Conservation (phyloP, 139 green algal species). For the Volvox africanus region DNA sequence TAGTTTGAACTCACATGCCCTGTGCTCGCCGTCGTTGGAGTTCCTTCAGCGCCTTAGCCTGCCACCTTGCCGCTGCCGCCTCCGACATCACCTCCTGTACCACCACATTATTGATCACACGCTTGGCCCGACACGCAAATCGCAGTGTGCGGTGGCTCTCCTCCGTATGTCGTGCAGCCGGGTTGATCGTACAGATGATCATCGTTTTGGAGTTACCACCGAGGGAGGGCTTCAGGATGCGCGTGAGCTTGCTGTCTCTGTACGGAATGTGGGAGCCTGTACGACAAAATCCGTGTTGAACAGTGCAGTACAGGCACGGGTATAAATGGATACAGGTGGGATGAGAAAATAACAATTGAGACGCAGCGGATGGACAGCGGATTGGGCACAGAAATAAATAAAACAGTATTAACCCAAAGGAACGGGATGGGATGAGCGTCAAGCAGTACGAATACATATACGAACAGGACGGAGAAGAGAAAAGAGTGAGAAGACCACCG, state of each 20-base stretch:
- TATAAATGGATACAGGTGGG: too few species aligned
- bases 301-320: too few species aligned
- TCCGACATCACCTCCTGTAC: constrained; percentile 91
- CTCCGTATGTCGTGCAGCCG: constrained; percentile 84
- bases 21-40: constrained; percentile 61
- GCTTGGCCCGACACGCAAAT: constrained; percentile 84
- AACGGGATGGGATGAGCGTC: too few species aligned
- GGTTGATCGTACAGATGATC: constrained; percentile 96
- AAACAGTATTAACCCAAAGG: too few species aligned
- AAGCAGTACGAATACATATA: too few species aligned
- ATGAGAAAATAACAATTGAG: too few species aligned
- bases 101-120: constrained; percentile 92
- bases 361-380: background rate
- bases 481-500: too few species aligned
- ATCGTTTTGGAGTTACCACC: constrained; percentile 96
- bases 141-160: constrained; percentile 94
- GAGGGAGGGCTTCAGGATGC: constrained; percentile 94
- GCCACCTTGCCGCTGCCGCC: constrained; percentile 87
- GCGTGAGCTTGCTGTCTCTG: constrained; percentile 91
- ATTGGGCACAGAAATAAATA: too few species aligned
- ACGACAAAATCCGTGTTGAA: too few species aligned
- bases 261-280: constrained; percentile 89
- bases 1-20: constrained; percentile 53
- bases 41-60: constrained; percentile 91
- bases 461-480: too few species aligned